These are phyloP conservation scores for Bipolaris cookei DNA, from an alignment of 2,329 filamentous ascomycete genomes.

Conservation along the genomic window DNA sequence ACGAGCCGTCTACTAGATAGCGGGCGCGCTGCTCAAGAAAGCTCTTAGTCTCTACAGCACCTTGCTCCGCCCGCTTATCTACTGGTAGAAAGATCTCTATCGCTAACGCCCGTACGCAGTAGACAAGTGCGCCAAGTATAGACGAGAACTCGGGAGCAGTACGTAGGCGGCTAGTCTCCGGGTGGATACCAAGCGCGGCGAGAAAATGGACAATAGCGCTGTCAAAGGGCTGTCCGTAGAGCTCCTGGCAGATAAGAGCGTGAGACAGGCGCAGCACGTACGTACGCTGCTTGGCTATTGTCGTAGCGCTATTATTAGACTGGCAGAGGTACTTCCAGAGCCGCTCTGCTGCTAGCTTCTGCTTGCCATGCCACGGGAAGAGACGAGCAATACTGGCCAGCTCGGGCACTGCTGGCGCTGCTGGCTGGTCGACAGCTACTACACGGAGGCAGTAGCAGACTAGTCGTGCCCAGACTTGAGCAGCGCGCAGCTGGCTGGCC, in stretches of 20 bases:
- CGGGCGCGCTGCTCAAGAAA: neutral
- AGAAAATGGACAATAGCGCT: neutral
- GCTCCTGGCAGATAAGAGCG: neutral
- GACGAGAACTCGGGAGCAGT: neutral
- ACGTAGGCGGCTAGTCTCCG: neutral
- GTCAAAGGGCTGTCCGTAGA: neutral
- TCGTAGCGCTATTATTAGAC: neutral
- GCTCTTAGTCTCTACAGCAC: neutral
- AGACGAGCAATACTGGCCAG: neutral
- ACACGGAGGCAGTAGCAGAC: conserved; percentile 5
- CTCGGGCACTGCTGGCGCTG: neutral
- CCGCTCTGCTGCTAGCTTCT: neutral
- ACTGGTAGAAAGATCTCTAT: neutral
- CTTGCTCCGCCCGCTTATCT: neutral
- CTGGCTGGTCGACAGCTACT: conserved; percentile 4
- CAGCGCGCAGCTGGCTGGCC: neutral
- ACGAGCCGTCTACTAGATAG: neutral
- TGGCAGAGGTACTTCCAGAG: neutral
- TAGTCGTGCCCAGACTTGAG: neutral
- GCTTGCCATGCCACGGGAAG: neutral
- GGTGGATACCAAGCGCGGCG: neutral
- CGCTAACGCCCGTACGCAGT: neutral
- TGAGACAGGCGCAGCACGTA: neutral
- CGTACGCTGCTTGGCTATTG: neutral
- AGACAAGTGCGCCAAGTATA: neutral